A percentile compares a stretch with the other conserved stretches of the same genome.
phyloP scores from a whole-genome alignment of 352 stramenopile species.

The Phytopythium vexans region DNA sequence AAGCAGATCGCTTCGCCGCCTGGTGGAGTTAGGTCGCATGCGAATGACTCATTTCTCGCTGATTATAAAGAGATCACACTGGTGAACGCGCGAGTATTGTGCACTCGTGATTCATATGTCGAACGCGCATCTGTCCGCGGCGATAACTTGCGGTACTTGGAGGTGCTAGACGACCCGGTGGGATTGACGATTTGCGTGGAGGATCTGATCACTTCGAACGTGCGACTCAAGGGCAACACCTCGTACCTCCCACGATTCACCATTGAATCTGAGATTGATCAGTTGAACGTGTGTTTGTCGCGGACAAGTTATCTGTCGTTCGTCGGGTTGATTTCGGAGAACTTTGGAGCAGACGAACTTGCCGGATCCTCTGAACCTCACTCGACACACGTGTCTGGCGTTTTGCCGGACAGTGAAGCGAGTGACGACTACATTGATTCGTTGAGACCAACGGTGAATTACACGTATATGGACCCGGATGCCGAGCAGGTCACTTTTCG shows the following conservation, averaged over 20 bases:
- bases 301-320: constrained; percentile 58
- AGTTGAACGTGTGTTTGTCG: constrained; percentile 25
- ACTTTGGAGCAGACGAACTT: constrained; percentile 70
- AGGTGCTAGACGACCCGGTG: constrained; percentile 34
- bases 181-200: constrained; percentile 64
- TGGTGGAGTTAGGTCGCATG: constrained; percentile 16
- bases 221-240: constrained; percentile 28
- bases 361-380: constrained; percentile 1
- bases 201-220: constrained; percentile 52
- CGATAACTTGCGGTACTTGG: constrained; percentile 16
- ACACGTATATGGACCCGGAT: constrained; percentile 69
- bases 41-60: constrained; percentile 5
- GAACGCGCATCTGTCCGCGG: constrained; percentile 8
- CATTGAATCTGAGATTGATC: constrained; percentile 39
- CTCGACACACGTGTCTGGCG: constrained; percentile 2
- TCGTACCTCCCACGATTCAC: constrained; percentile 60
- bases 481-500: constrained; percentile 65
- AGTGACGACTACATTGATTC: constrained; percentile 15
- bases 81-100: constrained; percentile 56
- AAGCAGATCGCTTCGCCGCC: constrained; percentile 6
- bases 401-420: constrained; percentile 9
- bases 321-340: constrained; percentile 60
- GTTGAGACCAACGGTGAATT: constrained; percentile 58
- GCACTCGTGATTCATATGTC: constrained; percentile 4
- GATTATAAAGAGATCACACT: constrained; percentile 44